A percentile compares a stretch with the other conserved stretches of the same genome.
These are phyloP conservation scores for Lyophyllum semitale DNA, from an alignment of 768 basidiomycete species.

Conservation along the genomic window DNA sequence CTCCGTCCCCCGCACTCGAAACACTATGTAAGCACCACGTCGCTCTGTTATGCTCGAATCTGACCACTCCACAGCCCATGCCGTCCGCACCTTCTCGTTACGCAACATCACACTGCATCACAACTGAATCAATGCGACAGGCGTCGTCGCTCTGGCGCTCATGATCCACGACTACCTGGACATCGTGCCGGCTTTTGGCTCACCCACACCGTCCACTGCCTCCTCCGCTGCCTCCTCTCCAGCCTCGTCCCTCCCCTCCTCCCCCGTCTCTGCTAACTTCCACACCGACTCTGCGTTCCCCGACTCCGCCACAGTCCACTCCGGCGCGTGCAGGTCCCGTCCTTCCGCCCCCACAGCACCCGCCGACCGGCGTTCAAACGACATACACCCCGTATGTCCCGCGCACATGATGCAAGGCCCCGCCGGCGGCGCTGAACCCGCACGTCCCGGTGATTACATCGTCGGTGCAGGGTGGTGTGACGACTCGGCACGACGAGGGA, in stretches of 20 bases:
- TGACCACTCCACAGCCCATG: conserved; percentile 56
- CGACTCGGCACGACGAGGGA: conserved; percentile 46
- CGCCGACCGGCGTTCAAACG: conserved; percentile 58
- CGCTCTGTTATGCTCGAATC: background rate
- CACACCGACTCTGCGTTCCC: too few relatives aligned
- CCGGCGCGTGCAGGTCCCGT: conserved; percentile 31
- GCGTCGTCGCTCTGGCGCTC: conserved; percentile 88
- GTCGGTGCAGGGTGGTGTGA: conserved; percentile 55
- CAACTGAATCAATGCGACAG: conserved; percentile 82
- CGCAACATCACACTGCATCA: conserved; percentile 88
- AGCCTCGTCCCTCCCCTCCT: conserved; percentile 30
- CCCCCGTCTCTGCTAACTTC: too few relatives aligned
- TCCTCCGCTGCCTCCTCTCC: conserved; percentile 35
- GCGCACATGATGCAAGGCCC: conserved; percentile 48
- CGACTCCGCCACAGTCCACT: too few relatives aligned
- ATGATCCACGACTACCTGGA: conserved; percentile 98
- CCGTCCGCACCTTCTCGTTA: conserved; percentile 80
- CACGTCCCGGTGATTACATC: conserved; percentile 74
- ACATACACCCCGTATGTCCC: conserved; percentile 74
- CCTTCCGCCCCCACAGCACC: conserved; percentile 41
- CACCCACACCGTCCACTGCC: conserved; percentile 29
- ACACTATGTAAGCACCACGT: conserved; percentile 69
- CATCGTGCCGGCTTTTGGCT: conserved; percentile 45
- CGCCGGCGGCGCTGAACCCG: conserved; percentile 42
- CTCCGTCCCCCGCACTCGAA: conserved; percentile 78